Conservation (phyloP, 768 basidiomycete genomes). For the Tulasnella sp. region DNA sequence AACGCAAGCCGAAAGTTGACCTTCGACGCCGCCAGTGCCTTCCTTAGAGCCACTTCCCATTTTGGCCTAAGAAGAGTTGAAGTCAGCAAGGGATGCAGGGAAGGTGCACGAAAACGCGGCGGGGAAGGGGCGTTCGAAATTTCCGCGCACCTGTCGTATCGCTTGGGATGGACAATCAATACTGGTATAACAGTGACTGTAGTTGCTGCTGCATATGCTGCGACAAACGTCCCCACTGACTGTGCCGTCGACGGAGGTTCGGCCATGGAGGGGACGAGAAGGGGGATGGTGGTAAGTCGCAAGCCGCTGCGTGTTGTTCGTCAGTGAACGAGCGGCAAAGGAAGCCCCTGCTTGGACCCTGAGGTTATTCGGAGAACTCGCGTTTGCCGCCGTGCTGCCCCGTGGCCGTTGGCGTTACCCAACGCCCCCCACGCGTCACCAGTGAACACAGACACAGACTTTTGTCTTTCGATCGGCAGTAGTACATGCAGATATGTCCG, state of each 20-base stretch:
- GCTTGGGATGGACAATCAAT: background rate
- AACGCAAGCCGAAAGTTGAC: conserved; percentile 23
- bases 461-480: too few relatives aligned
- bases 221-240: conserved; percentile 4
- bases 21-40: background rate
- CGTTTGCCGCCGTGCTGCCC: conserved; percentile 6
- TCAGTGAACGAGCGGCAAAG: background rate
- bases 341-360: background rate
- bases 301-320: background rate
- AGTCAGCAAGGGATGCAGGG: background rate
- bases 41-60: background rate
- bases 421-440: background rate
- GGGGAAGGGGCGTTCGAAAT: background rate
- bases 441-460: too few relatives aligned
- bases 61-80: background rate
- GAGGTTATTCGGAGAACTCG: conserved; percentile 7
- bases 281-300: background rate
- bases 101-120: background rate
- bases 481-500: background rate
- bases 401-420: background rate
- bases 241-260: background rate
- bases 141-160: background rate
- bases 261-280: background rate
- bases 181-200: background rate
- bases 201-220: background rate